Percentiles rank a stretch among this genome's conserved stretches.
Evolutionary conservation across 345 rosid genomes (phyloP).

Genomic region (Geranium rotundifolium): DNA sequence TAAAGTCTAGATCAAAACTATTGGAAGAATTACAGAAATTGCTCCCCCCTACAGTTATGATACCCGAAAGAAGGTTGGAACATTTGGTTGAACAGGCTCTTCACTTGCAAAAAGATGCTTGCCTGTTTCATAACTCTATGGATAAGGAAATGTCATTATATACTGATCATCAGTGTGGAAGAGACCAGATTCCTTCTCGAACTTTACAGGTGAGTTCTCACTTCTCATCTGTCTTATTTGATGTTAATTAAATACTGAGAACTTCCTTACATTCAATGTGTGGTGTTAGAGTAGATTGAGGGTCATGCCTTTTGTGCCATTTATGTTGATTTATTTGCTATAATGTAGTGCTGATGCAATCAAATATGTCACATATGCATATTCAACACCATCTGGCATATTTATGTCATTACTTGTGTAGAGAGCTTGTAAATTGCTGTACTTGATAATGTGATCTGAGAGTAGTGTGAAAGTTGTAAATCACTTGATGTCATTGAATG

Average conservation of each 20-base stretch:
- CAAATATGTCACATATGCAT: no score
- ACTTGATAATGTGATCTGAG: no score
- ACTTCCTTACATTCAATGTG: neutral
- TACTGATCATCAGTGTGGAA: constrained; percentile 59
- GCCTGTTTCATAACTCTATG: constrained; percentile 46
- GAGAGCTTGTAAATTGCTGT: no score
- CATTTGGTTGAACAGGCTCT: constrained; percentile 62
- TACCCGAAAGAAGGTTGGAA: constrained; percentile 56
- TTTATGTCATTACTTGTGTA: no score
- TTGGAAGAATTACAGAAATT: constrained; percentile 47
- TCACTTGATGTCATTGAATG: no score
- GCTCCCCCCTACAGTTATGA: constrained; percentile 40
- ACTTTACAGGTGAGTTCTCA: constrained; percentile 44
- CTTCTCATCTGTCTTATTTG: neutral
- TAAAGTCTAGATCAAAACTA: constrained; percentile 33
- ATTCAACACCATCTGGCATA: no score
- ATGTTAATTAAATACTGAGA: neutral
- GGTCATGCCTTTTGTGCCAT: neutral
- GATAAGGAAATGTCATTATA: constrained; percentile 46
- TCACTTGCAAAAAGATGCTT: constrained; percentile 39
- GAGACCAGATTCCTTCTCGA: constrained; percentile 43
- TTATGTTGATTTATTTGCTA: no score
- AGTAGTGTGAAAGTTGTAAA: no score
- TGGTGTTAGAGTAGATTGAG: neutral
- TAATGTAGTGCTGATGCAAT: no score